These are phyloP conservation scores for Rhynchospora pubera DNA, from an alignment of 176 grass and related monocot species.

Conservation along the genomic window DNA sequence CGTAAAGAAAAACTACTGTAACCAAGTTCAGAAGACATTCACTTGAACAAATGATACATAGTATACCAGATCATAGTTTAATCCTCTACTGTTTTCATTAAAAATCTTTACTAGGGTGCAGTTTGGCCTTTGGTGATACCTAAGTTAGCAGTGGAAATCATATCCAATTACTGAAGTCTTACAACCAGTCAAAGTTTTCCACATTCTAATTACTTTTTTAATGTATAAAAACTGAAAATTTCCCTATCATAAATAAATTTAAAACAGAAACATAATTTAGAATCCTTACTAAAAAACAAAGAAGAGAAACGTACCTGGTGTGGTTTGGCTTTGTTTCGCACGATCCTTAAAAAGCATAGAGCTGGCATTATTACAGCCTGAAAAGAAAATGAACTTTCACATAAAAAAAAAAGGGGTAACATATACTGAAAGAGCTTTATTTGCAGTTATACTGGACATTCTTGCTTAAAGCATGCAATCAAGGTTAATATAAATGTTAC, in stretches of 20 bases:
- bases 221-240: not conserved
- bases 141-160: not conserved
- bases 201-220: not conserved
- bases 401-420: not conserved
- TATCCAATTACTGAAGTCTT: not conserved
- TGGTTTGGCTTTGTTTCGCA: constrained; percentile 53
- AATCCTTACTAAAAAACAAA: not conserved
- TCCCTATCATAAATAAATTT: constrained; percentile 2
- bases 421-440: not conserved
- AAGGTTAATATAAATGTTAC: not conserved
- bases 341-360: constrained; percentile 85
- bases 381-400: not conserved
- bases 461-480: not conserved
- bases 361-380: constrained; percentile 88
- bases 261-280: not conserved
- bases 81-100: not conserved
- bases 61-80: not conserved
- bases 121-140: not conserved
- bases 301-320: constrained; percentile 37
- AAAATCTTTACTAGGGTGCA: not conserved
- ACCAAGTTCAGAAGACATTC: not conserved
- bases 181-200: not conserved
- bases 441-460: not conserved
- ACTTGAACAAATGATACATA: not conserved
- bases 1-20: not conserved